Evolutionary conservation across 2,329 filamentous ascomycete genomes (phyloP).

Genomic region (Ophiostoma ips): DNA sequence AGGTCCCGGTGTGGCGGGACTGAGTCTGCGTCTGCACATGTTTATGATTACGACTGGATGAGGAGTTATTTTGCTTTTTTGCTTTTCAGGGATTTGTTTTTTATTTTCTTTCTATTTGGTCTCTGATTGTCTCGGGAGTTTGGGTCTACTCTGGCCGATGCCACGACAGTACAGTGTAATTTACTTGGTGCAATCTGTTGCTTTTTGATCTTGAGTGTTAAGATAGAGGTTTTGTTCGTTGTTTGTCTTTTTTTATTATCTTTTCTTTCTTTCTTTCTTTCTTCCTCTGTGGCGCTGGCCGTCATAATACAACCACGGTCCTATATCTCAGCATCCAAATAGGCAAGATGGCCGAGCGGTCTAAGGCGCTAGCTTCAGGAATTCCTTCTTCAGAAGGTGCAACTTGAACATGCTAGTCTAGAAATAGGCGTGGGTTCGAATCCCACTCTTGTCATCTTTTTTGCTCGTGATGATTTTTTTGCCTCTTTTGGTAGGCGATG

Average conservation of each 20-base stretch:
- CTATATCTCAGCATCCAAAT: background rate
- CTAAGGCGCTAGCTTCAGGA: slow-evolving; percentile 4
- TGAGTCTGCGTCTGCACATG: background rate
- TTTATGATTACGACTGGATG: background rate
- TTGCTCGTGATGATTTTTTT: background rate
- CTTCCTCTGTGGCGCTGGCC: no score
- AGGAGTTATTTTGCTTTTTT: background rate
- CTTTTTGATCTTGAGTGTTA: no score
- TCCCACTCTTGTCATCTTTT: slow-evolving; percentile 1
- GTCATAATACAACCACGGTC: no score
- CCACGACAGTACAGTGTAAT: no score
- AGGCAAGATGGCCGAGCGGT: slow-evolving; percentile 4
- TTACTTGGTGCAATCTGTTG: no score
- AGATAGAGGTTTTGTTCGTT: no score
- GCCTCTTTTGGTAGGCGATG: background rate
- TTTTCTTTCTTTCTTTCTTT: no score
- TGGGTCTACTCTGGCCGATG: no score
- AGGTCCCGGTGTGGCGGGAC: slow-evolving; percentile 4
- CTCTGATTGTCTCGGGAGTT: background rate
- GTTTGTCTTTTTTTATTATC: no score
- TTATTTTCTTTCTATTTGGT: background rate
- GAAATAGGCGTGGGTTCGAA: slow-evolving; percentile 4
- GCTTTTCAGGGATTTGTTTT: background rate
- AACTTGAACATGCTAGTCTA: slow-evolving; percentile 1
- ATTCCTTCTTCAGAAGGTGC: background rate